phyloP scores from a whole-genome alignment of 2,329 filamentous ascomycete genomes.

The Nigrospora sphaerica region DNA sequence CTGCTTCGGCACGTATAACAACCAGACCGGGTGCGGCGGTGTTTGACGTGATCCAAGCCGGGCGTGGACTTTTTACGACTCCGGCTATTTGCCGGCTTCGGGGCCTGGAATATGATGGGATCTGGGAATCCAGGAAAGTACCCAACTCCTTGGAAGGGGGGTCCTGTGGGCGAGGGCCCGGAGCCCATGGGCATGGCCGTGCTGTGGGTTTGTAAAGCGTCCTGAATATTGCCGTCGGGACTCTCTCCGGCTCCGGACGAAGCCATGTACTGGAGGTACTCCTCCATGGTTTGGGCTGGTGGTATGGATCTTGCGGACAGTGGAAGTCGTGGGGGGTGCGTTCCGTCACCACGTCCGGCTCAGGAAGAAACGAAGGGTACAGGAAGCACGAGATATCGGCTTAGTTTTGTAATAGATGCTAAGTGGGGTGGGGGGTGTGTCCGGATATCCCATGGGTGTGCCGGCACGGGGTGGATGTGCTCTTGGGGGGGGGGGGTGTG shows the following conservation, averaged over 20 bases:
- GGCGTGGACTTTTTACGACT: conserved; percentile 43
- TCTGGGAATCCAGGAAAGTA: conserved; percentile 45
- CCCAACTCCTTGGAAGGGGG: conserved; percentile 38
- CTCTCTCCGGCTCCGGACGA: conserved; percentile 30
- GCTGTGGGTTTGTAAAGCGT: conserved; percentile 28
- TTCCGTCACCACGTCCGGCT: too few species aligned
- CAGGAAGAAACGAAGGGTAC: too few species aligned
- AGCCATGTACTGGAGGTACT: conserved; percentile 5
- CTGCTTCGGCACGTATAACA: conserved; percentile 87
- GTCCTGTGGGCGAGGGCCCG: conserved; percentile 25
- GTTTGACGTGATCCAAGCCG: conserved; percentile 71
- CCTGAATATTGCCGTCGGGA: conserved; percentile 29
- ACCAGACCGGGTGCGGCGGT: conserved; percentile 85
- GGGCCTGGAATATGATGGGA: conserved; percentile 37
- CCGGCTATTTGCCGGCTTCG: conserved; percentile 35
- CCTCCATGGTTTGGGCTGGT: background rate
- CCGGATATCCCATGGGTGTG: too few species aligned
- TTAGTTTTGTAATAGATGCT: too few species aligned
- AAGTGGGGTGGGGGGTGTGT: too few species aligned
- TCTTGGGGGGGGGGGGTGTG: too few species aligned
- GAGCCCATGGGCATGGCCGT: conserved; percentile 20
- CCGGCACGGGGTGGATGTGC: too few species aligned
- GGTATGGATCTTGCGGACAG: too few species aligned
- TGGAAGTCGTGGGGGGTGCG: too few species aligned
- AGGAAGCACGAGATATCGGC: too few species aligned